A percentile compares a stretch with the other conserved stretches of the same genome.
These are phyloP conservation scores for Globisporangium iwayamae DNA, from an alignment of 352 stramenopile species.

Conservation along the genomic window DNA sequence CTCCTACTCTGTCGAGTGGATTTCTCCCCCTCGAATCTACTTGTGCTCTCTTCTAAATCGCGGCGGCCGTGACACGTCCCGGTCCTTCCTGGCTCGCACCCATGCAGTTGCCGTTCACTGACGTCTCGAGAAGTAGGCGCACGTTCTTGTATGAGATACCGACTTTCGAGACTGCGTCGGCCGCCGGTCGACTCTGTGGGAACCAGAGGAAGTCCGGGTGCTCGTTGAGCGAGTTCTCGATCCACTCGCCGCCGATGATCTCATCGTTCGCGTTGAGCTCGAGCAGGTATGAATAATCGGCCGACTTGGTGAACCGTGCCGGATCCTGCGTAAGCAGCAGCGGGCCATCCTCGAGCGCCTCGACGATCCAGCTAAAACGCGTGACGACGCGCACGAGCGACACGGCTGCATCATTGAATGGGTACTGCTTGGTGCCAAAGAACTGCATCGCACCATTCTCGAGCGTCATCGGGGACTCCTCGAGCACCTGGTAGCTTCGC, in stretches of 20 bases:
- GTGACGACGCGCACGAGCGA: slow-evolving; percentile 43
- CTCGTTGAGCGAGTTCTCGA: slow-evolving; percentile 6
- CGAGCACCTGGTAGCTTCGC: slow-evolving; percentile 36
- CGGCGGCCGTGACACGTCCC: background rate
- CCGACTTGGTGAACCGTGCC: slow-evolving; percentile 1
- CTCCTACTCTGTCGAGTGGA: background rate
- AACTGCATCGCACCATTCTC: slow-evolving; percentile 29
- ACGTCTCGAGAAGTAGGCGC: slow-evolving; percentile 2
- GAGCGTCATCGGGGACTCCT: slow-evolving; percentile 30
- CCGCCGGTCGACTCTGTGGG: background rate
- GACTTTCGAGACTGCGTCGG: slow-evolving; percentile 3
- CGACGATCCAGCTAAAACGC: slow-evolving; percentile 51
- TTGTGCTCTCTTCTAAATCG: background rate
- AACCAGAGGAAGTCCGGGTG: slow-evolving; percentile 15
- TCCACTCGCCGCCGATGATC: slow-evolving; percentile 15
- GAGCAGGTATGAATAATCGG: slow-evolving; percentile 8
- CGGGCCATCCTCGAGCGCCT: slow-evolving; percentile 42
- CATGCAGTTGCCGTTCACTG: slow-evolving; percentile 15
- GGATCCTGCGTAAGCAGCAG: slow-evolving; percentile 4
- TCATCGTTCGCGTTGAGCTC: slow-evolving; percentile 12
- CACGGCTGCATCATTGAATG: slow-evolving; percentile 51
- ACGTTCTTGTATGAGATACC: slow-evolving; percentile 11
- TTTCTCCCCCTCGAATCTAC: background rate
- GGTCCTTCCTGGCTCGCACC: background rate
- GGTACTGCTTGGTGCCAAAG: slow-evolving; percentile 40